Evolutionary conservation across 495 filamentous ascomycete genomes (phyloP).

Genomic region (Penicillium egyptiacum): DNA sequence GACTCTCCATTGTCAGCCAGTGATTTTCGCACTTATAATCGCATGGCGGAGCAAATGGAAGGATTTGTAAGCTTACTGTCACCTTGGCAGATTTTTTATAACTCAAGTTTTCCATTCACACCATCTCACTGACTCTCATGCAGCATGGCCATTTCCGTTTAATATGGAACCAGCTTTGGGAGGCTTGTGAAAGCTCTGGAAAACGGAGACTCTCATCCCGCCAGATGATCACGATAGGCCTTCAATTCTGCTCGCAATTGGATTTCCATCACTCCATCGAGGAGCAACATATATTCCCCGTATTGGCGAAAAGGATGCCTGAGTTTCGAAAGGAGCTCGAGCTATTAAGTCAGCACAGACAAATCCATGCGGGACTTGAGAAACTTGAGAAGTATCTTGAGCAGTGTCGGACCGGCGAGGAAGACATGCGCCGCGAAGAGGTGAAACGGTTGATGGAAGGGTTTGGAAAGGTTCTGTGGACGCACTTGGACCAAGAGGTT

Average conservation of each 20-base stretch:
- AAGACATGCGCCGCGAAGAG: slow-evolving; percentile 65
- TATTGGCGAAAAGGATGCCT: slow-evolving; percentile 77
- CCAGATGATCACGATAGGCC: slow-evolving; percentile 61
- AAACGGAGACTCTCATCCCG: slow-evolving; percentile 60
- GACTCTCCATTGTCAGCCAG: slow-evolving; percentile 40
- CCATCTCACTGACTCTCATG: slow-evolving; percentile 11
- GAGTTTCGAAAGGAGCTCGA: slow-evolving; percentile 67
- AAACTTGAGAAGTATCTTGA: slow-evolving; percentile 66
- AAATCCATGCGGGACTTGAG: slow-evolving; percentile 82
- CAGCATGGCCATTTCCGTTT: slow-evolving; percentile 77
- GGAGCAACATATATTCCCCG: slow-evolving; percentile 78
- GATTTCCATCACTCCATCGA: slow-evolving; percentile 81
- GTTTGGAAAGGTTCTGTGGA: slow-evolving; percentile 68
- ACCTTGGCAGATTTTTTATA: not conserved
- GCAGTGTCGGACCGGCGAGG: slow-evolving; percentile 61
- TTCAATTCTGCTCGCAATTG: slow-evolving; percentile 67
- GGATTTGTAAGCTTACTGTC: slow-evolving; percentile 54
- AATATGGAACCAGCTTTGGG: slow-evolving; percentile 68
- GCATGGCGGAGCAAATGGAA: slow-evolving; percentile 76
- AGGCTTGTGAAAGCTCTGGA: slow-evolving; percentile 55
- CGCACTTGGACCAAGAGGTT: slow-evolving; percentile 75
- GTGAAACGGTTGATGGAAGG: slow-evolving; percentile 68
- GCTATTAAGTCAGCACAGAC: slow-evolving; percentile 72
- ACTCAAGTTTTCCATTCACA: not conserved
- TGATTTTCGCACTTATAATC: slow-evolving; percentile 68